Conservation (phyloP, 1,139 yeast species). For the Lodderomyces elongisporus region DNA sequence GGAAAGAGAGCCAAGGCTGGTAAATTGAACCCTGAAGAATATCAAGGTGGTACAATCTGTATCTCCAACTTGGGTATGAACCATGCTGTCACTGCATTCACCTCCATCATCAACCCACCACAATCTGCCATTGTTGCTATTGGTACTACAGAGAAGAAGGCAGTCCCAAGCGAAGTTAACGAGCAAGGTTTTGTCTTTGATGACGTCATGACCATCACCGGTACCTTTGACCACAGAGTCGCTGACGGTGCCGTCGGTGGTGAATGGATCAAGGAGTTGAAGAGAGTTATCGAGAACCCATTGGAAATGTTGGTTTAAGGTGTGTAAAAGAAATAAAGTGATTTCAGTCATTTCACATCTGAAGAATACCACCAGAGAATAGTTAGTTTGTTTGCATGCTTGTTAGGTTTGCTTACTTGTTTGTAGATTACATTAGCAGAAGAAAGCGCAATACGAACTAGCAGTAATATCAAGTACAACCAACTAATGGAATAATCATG, state of each 20-base stretch:
- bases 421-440: no score
- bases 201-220: conserved; percentile 85
- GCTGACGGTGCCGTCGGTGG: conserved; percentile 98
- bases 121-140: conserved; percentile 91
- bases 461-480: no score
- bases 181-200: conserved; percentile 92
- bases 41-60: conserved; percentile 98
- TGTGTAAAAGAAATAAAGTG: neutral
- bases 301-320: conserved; percentile 77
- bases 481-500: no score
- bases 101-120: conserved; percentile 97
- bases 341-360: no score
- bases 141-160: conserved; percentile 89
- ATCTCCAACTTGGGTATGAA: conserved; percentile 99
- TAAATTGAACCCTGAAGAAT: conserved; percentile 91
- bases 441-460: no score
- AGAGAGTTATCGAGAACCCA: conserved; percentile 91
- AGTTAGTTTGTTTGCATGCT: no score
- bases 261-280: conserved; percentile 90
- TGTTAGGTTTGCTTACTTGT: no score
- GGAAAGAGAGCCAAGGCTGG: conserved; percentile 96
- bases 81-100: conserved; percentile 84
- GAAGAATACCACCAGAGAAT: no score
- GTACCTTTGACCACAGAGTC: conserved; percentile 96
- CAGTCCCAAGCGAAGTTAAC: conserved; percentile 86